A percentile compares a stretch with the other conserved stretches of the same genome.
phyloP scores from a whole-genome alignment of 2,329 filamentous ascomycete species.

The Teratosphaeria gauchensis region DNA sequence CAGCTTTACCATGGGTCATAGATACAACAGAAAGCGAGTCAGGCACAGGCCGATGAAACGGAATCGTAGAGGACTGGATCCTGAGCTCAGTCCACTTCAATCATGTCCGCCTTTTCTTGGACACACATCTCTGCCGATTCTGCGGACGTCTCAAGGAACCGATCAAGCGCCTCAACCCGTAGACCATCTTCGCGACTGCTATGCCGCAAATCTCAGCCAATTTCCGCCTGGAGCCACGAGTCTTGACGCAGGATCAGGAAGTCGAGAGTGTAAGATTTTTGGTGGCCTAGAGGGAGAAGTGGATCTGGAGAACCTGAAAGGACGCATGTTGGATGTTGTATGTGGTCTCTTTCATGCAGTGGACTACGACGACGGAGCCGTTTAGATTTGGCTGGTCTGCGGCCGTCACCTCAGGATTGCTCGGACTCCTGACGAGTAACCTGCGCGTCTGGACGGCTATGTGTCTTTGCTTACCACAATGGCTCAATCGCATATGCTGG shows the following conservation, averaged over 20 bases:
- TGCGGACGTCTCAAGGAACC: background rate
- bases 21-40: background rate
- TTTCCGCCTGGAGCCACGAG: background rate
- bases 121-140: background rate
- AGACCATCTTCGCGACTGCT: background rate
- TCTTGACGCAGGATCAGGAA: background rate
- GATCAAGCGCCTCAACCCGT: background rate
- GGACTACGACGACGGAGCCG: background rate
- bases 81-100: background rate
- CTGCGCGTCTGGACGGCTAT: no score
- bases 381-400: background rate
- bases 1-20: background rate
- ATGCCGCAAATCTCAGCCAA: background rate
- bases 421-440: no score
- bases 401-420: background rate
- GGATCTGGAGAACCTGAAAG: background rate
- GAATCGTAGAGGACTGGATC: background rate
- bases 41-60: background rate
- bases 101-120: background rate
- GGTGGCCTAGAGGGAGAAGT: background rate
- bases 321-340: conserved; percentile 1
- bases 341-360: background rate
- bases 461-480: no score
- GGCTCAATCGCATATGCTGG: background rate
- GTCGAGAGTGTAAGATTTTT: background rate